Evolutionary conservation across 306 rosid species (phyloP), one percentile per base, ranked within the genome.

Genomic region (Canavalia gladiata): DNA sequence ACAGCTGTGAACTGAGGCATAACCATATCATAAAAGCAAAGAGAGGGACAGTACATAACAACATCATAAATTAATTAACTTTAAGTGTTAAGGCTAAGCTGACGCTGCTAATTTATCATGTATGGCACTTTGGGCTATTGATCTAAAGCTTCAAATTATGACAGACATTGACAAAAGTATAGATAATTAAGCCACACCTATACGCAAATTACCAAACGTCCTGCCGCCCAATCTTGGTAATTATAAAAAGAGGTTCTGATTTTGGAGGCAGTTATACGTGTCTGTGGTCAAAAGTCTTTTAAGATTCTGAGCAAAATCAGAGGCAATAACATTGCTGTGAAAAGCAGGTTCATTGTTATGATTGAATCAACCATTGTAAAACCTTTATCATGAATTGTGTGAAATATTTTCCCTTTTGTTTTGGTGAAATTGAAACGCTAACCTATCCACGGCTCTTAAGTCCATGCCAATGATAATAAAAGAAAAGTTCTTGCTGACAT

Each of bases 131-230:
- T 47, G 37, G 70, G 85, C 55, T 72, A 41, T 63, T 69, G 9
- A 86, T 79, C 80, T 63, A 83, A 80, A 80, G 71, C 70, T 83
- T 79, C 58, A 50, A 71, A 87, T 77, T 81, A 68, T 87, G 82
- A 60, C 43, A 60, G 72, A 81, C 49, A 72, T 77, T 73, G 87
- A 84, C 87, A 84, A 75, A 65, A 73, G 58, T 56, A 79, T n/a
- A 60, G 9, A 28, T 57, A 37, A 57, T 65, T 83, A 72, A 67
- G 78, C 66, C 67, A 68, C 58, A 49, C 45, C 76, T 72, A 71
- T 83, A 68, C 65, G 83, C 84, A 73, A 68, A 77, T 79, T 52
- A 13, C 46, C 6, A 76, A 77, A 87, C 67, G 12, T 72, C 55
- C 67, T 81, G 88, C 83, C 82, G 82, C 71, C 87, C 75, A 83